Evolutionary conservation across 108 stramenopile genomes (phyloP), one percentile per base, ranked within the genome.

Genomic region (Discostella stelligeroides): DNA sequence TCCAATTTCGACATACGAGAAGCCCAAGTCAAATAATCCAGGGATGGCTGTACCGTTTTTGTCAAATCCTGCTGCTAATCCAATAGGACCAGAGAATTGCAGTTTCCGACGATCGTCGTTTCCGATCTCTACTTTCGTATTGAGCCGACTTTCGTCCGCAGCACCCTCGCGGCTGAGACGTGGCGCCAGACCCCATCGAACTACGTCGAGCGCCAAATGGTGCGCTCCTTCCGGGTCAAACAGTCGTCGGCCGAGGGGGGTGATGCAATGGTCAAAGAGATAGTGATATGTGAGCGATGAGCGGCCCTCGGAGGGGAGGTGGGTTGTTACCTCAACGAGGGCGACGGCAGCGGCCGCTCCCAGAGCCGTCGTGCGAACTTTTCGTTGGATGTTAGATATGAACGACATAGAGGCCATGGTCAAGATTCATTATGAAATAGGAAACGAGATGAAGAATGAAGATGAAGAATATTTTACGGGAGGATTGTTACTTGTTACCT

Each of bases 1-100:
- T 20, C 96, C 98, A 66, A 98, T 86, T 75, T 95, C 93, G 12
- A 90, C 82, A 75, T 85, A 86, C 23, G 93, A 95, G 71, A 97
- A 96, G 14, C 98, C 98, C 76, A 92, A 47, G 41, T 88, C 84
- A 51, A 93, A 71, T 30, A 97, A 68, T 51, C 82, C 86, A 1
- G 82, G 72, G 49, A 97, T 82, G 1, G 90, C 94, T 25, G 80
- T 72, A 0, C 84, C 97, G 72, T 97, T 82, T 81, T 98, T 98
- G 66, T 98, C 98, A 81, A 96, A 98, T 23, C 98, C 98, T 15
- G 98, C 98, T 2, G 97, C 95, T 66, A 98, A 72, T n/a, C 97
- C 96, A 37, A 98, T 79, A 10, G 88, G 86, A 67, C 89, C 93
- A 24, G 78, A 37, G 54, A 96, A 84, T 0, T 48, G 40, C 39